These are phyloP conservation scores for Candida suzukii DNA, from an alignment of 805 yeast genomes.

Conservation along the genomic window DNA sequence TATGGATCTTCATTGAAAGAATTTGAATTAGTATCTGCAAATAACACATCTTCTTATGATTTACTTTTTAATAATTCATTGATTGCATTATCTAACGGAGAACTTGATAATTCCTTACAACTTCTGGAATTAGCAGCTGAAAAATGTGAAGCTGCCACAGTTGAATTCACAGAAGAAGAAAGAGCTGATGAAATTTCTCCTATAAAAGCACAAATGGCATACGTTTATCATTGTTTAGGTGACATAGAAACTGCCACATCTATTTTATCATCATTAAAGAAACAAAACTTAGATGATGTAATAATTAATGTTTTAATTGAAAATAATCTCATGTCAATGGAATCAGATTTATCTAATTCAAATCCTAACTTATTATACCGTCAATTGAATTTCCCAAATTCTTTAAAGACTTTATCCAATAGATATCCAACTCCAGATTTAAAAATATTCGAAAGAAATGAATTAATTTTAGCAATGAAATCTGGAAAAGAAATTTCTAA, in stretches of 20 bases:
- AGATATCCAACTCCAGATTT: conserved; percentile 35
- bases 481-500: conserved; percentile 26
- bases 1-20: not conserved
- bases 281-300: conserved; percentile 28
- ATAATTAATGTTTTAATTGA: conserved; percentile 33
- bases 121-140: conserved; percentile 39
- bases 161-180: conserved; percentile 40
- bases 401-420: conserved; percentile 17
- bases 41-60: conserved; percentile 37
- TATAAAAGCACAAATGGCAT: conserved; percentile 54
- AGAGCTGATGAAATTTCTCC: conserved; percentile 48
- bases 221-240: conserved; percentile 35
- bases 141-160: conserved; percentile 29
- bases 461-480: conserved; percentile 32
- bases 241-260: conserved; percentile 25
- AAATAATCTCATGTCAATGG: conserved; percentile 35
- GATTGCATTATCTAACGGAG: conserved; percentile 35
- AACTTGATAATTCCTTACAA: conserved; percentile 32
- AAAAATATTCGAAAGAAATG: conserved; percentile 34
- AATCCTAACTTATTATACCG: conserved; percentile 22
- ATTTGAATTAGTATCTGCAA: conserved; percentile 8
- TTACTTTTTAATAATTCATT: conserved; percentile 53
- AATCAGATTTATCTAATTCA: conserved; percentile 3
- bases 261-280: conserved; percentile 30
- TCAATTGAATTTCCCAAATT: conserved; percentile 22